Evolutionary conservation across 352 stramenopile species (phyloP).

Genomic region (Phytophthora sansomeana): DNA sequence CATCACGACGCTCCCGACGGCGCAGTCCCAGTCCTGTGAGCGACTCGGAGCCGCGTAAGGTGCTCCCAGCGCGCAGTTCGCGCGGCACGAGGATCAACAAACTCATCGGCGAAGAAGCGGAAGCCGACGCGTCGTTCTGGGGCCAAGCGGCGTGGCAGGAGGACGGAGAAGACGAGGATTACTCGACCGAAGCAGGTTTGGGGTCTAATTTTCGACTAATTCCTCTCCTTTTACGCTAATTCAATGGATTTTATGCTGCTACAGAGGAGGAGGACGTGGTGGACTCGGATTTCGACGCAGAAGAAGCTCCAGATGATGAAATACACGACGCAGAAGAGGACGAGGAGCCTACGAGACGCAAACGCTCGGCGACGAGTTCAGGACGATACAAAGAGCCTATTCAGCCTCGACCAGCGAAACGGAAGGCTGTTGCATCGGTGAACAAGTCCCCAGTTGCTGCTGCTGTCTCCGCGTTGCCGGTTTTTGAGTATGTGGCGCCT

Average conservation of each 20-base stretch:
- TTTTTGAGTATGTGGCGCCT: conserved; percentile 41
- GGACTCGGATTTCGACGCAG: conserved; percentile 90
- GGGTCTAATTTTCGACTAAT: not conserved
- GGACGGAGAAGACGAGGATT: conserved; percentile 87
- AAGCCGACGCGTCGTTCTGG: conserved; percentile 91
- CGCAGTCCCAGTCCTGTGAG: conserved; percentile 19
- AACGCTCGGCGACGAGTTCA: conserved; percentile 33
- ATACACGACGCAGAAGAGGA: conserved; percentile 76
- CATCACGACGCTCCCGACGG: conserved; percentile 10
- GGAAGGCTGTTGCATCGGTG: conserved; percentile 1
- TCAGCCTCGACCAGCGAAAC: conserved; percentile 30
- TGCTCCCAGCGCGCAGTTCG: conserved; percentile 70
- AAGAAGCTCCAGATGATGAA: conserved; percentile 84
- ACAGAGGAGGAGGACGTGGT: conserved; percentile 90
- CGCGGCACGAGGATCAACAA: conserved; percentile 83
- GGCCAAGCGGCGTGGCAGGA: conserved; percentile 87
- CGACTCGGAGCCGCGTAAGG: conserved; percentile 36
- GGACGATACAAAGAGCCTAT: conserved; percentile 47
- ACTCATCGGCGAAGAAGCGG: conserved; percentile 87
- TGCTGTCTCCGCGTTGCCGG: conserved; percentile 6
- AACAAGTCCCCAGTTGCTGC: conserved; percentile 8
- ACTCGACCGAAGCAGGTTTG: conserved; percentile 87
- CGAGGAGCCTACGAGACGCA: conserved; percentile 36
- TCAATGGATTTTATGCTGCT: conserved; percentile 5
- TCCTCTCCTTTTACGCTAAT: not conserved